Evolutionary conservation across 2,329 filamentous ascomycete species (phyloP).

Genomic region (Epichloe bromicola): DNA sequence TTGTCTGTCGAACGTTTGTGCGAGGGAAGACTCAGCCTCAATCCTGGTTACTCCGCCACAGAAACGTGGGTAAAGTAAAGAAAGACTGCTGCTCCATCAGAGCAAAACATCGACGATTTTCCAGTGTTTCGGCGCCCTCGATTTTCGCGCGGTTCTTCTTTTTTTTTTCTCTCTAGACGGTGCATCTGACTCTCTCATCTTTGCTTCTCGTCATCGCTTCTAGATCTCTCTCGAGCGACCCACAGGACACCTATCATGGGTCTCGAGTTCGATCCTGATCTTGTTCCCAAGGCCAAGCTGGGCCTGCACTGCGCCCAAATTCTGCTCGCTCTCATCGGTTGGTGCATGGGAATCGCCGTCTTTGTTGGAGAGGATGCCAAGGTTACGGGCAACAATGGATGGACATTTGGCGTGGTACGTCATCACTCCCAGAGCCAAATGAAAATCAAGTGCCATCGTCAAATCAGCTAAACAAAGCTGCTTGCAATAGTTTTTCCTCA

Average conservation of each 20-base stretch:
- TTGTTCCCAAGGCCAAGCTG: constrained; percentile 43
- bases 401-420: constrained; percentile 51
- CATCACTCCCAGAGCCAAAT: not conserved
- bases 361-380: constrained; percentile 35
- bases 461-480: not conserved
- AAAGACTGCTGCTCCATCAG: not conserved
- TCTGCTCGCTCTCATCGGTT: constrained; percentile 40
- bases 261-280: constrained; percentile 40
- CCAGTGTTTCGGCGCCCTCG: not conserved
- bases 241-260: constrained; percentile 22
- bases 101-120: not conserved
- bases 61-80: not conserved
- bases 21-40: constrained; percentile 1
- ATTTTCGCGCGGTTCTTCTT: not conserved
- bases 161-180: not conserved
- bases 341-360: constrained; percentile 46
- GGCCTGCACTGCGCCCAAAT: constrained; percentile 43
- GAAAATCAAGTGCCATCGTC: not conserved
- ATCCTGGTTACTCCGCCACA: constrained; percentile 1
- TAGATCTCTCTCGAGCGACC: not conserved
- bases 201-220: too few species aligned
- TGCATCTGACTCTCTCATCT: too few species aligned
- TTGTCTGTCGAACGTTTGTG: not conserved
- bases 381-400: constrained; percentile 46
- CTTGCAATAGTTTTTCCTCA: constrained; percentile 45